Evolutionary conservation across 805 yeast species (phyloP).

Genomic region (Candida tammaniensis): DNA sequence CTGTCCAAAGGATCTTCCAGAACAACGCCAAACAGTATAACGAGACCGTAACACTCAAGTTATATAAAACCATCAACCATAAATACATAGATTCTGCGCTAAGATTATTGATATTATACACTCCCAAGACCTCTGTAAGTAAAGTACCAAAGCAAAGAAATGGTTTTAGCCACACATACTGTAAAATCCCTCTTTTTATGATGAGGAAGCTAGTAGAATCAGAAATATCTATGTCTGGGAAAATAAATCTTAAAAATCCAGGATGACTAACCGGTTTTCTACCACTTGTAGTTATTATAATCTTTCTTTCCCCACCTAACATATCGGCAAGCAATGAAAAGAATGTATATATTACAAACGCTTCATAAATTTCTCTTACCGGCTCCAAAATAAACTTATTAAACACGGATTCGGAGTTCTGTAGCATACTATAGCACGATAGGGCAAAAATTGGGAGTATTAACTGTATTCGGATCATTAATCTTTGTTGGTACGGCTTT

Average conservation of each 20-base stretch:
- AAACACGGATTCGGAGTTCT: conserved; percentile 37
- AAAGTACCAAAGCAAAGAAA: conserved; percentile 59
- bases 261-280: conserved; percentile 69
- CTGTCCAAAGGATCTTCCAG: conserved; percentile 86
- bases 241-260: conserved; percentile 48
- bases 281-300: conserved; percentile 69
- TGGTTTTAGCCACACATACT: conserved; percentile 95
- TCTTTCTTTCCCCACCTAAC: conserved; percentile 89
- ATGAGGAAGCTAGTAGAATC: conserved; percentile 77
- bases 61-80: conserved; percentile 70
- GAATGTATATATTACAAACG: conserved; percentile 92
- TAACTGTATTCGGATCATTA: conserved; percentile 75
- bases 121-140: conserved; percentile 44
- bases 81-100: conserved; percentile 50
- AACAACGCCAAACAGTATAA: conserved; percentile 83
- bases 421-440: conserved; percentile 60
- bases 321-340: conserved; percentile 77
- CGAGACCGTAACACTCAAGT: conserved; percentile 75
- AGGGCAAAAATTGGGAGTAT: conserved; percentile 80
- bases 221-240: conserved; percentile 70
- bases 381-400: conserved; percentile 62
- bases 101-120: conserved; percentile 51
- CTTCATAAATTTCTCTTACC: conserved; percentile 86
- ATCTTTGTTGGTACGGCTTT: conserved; percentile 83
- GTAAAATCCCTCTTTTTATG: conserved; percentile 83